Evolutionary conservation across 768 basidiomycete species (phyloP).

Genomic region (Sarcodon sp.): DNA sequence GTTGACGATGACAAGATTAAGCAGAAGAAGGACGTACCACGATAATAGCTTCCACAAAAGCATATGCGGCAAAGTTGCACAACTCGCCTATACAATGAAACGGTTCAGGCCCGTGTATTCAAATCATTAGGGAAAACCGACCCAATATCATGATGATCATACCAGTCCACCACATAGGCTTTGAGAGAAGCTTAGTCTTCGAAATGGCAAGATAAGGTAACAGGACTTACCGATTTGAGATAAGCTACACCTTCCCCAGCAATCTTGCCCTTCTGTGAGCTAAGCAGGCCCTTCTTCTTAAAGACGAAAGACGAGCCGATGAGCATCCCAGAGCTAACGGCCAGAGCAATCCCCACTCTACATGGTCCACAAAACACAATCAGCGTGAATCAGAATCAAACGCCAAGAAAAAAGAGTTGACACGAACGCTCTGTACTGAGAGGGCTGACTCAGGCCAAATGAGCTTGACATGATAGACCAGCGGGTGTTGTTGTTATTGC

Average conservation of each 20-base stretch:
- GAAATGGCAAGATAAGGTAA: neutral
- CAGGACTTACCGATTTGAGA: constrained; percentile 16
- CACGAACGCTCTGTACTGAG: too few relatives aligned
- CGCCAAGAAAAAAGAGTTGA: too few relatives aligned
- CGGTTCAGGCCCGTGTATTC: neutral
- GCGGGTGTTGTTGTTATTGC: too few relatives aligned
- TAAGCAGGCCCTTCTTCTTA: constrained; percentile 39
- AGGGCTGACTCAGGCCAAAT: too few relatives aligned
- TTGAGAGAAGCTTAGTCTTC: neutral
- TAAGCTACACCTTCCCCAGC: constrained; percentile 20
- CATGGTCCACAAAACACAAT: too few relatives aligned
- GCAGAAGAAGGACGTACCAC: constrained; percentile 38
- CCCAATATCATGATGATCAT: constrained; percentile 27
- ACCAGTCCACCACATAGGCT: constrained; percentile 39
- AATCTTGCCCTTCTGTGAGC: constrained; percentile 15
- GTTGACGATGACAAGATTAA: neutral
- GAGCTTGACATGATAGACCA: too few relatives aligned
- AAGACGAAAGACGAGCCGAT: constrained; percentile 39
- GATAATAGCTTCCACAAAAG: constrained; percentile 81
- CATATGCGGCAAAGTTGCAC: constrained; percentile 40
- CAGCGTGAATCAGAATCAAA: too few relatives aligned
- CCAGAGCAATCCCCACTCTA: constrained; percentile 19
- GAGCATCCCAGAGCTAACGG: constrained; percentile 29
- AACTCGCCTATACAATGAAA: constrained; percentile 7
- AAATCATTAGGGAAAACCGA: neutral